Conservation (phyloP, 2,329 filamentous ascomycete species). For the Arthroderma uncinatum region DNA sequence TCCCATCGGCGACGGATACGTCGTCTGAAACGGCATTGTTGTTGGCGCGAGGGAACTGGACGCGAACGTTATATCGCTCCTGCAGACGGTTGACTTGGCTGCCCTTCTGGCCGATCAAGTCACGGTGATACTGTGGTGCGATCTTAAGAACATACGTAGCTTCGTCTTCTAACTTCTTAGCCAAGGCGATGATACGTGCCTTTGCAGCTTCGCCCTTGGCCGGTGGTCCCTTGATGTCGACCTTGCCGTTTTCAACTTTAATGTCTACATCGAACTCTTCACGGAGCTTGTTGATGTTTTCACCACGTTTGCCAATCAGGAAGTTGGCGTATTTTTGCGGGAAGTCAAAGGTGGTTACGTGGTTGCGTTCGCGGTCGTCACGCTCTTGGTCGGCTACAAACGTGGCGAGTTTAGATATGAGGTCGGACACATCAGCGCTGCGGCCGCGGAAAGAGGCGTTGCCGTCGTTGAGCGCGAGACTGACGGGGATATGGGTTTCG, state of each 20-base stretch:
- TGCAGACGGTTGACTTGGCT: conserved; percentile 84
- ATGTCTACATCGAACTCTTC: conserved; percentile 65
- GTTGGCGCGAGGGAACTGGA: conserved; percentile 76
- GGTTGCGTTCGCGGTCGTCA: conserved; percentile 88
- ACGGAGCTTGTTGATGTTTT: conserved; percentile 57
- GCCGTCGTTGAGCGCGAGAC: conserved; percentile 42
- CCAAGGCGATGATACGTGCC: conserved; percentile 65
- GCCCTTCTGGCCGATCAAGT: conserved; percentile 82
- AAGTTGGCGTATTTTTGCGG: conserved; percentile 91
- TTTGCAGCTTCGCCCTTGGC: conserved; percentile 85
- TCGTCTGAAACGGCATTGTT: conserved; percentile 49
- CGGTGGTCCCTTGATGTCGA: conserved; percentile 90
- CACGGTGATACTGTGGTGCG: conserved; percentile 84
- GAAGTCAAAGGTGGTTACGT: conserved; percentile 78
- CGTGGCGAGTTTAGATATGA: conserved; percentile 60
- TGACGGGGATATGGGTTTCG: conserved; percentile 45
- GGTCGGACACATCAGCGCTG: conserved; percentile 55
- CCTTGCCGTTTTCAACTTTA: conserved; percentile 85
- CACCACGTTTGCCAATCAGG: conserved; percentile 55
- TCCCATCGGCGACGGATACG: conserved; percentile 55
- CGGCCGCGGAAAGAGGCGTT: conserved; percentile 67
- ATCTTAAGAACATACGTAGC: conserved; percentile 78
- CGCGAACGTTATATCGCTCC: conserved; percentile 82
- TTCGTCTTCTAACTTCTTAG: conserved; percentile 81
- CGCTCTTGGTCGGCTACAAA: conserved; percentile 82